phyloP scores from a whole-genome alignment of 2,329 filamentous ascomycete species.

The Pseudogymnoascus sp. region DNA sequence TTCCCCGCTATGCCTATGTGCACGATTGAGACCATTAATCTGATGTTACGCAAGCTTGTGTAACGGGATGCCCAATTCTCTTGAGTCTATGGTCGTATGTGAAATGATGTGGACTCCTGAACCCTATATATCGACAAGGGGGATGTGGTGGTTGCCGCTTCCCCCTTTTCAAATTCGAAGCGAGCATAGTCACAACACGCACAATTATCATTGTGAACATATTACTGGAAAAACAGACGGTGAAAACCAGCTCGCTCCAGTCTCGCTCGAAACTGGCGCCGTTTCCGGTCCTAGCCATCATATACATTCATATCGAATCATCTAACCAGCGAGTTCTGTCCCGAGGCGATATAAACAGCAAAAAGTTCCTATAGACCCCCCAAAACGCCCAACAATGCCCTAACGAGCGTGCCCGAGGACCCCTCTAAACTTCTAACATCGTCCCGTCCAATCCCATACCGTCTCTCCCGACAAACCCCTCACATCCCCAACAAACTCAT shows the following conservation, averaged over 20 bases:
- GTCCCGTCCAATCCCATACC: background rate
- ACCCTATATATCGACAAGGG: background rate
- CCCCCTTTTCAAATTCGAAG: background rate
- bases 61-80: background rate
- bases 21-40: too few relatives aligned
- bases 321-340: background rate
- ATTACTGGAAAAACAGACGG: background rate
- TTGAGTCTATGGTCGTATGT: background rate
- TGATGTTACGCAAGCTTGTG: too few relatives aligned
- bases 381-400: background rate
- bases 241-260: background rate
- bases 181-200: background rate
- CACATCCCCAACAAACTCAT: constrained; percentile 62
- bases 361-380: background rate
- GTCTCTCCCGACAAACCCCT: background rate
- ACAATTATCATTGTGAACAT: background rate
- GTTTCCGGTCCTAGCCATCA: constrained; percentile 1
- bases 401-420: constrained; percentile 1
- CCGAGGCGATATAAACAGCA: background rate
- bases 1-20: too few relatives aligned
- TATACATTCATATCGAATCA: constrained; percentile 1
- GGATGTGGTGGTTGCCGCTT: background rate
- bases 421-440: background rate
- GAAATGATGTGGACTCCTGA: background rate
- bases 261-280: background rate